Evolutionary conservation across 192 early-diverging fungal genomes (phyloP), one percentile per base, ranked within the genome.

Genomic region (Linnemannia exigua): DNA sequence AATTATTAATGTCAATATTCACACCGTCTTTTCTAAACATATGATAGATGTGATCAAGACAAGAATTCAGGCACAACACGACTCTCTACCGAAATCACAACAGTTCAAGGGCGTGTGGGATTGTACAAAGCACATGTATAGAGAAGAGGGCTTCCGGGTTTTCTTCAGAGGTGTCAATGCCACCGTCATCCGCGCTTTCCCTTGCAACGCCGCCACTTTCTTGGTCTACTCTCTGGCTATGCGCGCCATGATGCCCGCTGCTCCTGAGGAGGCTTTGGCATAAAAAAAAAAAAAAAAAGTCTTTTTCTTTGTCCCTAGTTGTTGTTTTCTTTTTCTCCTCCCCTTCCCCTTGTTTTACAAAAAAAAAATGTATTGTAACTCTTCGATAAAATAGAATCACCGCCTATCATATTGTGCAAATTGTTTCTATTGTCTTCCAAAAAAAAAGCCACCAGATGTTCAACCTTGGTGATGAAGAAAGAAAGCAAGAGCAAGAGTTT

Each of bases 131-230:
- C 83, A 87, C 20, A 86, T 89, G 72, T 91, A 91, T 37, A 80
- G 72, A n/a, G 92, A 92, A 68, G 92, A 90, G 70, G 92, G 92
- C 7, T 85, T 79, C 37, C 77, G 90, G 16, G 84, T 92, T 25
- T 90, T 92, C 61, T 92, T 92, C 72, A 79, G 89, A 72, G 92
- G 92, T 47, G 70, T 91, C 37, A 91, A 88, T 36, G 91, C 92
- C 19, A 92, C 92, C 14, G 89, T 92, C 54, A 81, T 92, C 31
- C 71, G 92, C 44, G 92, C 92, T 3, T 92, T 92, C 63, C 92
- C 92, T 11, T 92, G 89, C 31, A 92, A 92, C 70, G 92, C 92
- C 8, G 90, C 92, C 28, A 92, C 92, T 7, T 91, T 92, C 79
- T 79, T 89, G 66, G 90, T 89, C n/a, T 92, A 92, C 75, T 89